Percentiles rank a stretch among this genome's conserved stretches.
Evolutionary conservation across 1,139 yeast species (phyloP).

Genomic region (Magnusiomyces ingens): DNA sequence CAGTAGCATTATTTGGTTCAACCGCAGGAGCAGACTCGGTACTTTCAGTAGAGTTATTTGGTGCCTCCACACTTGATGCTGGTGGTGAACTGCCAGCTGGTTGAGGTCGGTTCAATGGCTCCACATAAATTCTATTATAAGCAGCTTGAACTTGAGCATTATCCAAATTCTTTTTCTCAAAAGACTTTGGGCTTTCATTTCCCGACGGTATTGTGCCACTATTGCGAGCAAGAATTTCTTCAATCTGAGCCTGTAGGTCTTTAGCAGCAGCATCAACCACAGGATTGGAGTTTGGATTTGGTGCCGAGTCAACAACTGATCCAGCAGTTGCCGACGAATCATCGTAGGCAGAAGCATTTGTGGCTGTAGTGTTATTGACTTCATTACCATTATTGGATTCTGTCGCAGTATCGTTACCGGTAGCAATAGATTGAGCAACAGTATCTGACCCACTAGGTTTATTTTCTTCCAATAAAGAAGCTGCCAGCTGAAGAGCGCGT

Average conservation of each 20-base stretch:
- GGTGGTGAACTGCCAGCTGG: no score
- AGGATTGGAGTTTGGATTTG: background rate
- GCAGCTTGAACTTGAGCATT: no score
- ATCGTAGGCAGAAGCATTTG: no score
- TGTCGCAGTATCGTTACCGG: background rate
- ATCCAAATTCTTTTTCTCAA: no score
- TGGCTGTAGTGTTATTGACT: background rate
- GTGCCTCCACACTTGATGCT: no score
- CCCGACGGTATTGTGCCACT: no score
- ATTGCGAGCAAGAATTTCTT: background rate
- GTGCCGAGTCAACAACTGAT: background rate
- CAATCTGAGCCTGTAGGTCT: conserved; percentile 3
- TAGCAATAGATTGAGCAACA: conserved; percentile 7
- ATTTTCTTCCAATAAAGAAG: conserved; percentile 1
- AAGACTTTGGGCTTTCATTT: no score
- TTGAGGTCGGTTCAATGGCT: no score
- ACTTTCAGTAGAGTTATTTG: background rate
- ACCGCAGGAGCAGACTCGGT: background rate
- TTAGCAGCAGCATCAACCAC: background rate
- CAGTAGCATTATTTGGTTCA: background rate
- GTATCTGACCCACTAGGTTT: conserved; percentile 2
- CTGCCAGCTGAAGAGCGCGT: conserved; percentile 15
- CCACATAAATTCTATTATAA: no score
- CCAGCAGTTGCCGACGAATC: background rate
- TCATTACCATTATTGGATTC: background rate